Base-by-base conservation (phyloP, 805 yeast species). In the Saccharomycopsis capsularis region DNA sequence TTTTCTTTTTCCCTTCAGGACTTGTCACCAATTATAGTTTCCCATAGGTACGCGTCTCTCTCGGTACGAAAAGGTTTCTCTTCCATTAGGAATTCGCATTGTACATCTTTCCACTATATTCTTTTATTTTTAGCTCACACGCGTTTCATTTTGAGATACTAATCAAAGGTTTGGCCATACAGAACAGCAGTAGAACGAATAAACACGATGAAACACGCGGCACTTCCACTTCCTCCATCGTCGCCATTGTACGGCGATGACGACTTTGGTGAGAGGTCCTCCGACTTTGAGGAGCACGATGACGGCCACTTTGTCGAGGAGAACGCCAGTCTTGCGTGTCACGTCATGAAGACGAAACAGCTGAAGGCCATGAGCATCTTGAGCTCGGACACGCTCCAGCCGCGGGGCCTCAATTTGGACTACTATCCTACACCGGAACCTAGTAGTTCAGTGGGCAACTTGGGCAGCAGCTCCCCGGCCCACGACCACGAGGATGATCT, bases 341-440 rank as follows among this genome's bases (percentile, higher is more conserved):
- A 34, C 7, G 18, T 34, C 19, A 7, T 27, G 32, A 27, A 27
- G 13, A 7, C 32, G 13, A 27, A 27, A 13, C 32, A 21, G n/a
- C n/a, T n/a, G n/a, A n/a, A n/a, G n/a, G 42, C 35, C 35, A 39
- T 19, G 16, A 13, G 7, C 15, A 11, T 11, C 6, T n/a, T n/a
- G n/a, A n/a, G n/a, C 13, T 13, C 32, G 13, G 32, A 29, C 11
- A 13, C 32, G 7, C 13, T 7, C 13, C 32, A 29, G 32, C 13
- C 13, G 32, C 32, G 11, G 32, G 13, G 32, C n/a, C n/a, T n/a
- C n/a, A 30, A 30, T n/a, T 19, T 42, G 18, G 37, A 29, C 23
- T 34, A 42, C 3, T 46, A 46, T 41, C 55, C 53, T n/a, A 52
- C 55, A 25, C 55, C 55, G 13, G 47, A 52, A 22, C 55, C 55